These are phyloP conservation scores for Xylaria acuta DNA, from an alignment of 495 filamentous ascomycete genomes.

Conservation along the genomic window DNA sequence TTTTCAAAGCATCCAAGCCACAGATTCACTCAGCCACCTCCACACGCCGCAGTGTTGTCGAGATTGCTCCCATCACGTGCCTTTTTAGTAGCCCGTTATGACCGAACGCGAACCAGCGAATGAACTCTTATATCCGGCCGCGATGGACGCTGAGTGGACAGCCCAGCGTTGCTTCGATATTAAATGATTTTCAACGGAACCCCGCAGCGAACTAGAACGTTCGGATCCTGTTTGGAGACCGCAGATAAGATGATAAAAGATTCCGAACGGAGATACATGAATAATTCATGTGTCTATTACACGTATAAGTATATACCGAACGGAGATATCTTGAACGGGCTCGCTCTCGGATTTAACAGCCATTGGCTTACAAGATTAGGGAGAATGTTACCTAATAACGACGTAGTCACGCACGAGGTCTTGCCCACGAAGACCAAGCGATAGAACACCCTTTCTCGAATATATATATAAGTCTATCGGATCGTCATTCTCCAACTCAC, in stretches of 20 bases:
- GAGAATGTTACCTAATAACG: constrained; percentile 1
- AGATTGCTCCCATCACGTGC: no score
- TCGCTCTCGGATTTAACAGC: constrained; percentile 14
- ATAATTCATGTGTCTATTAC: background rate
- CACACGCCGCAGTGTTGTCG: no score
- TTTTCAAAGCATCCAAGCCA: no score
- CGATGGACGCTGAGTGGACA: background rate
- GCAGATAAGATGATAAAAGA: no score
- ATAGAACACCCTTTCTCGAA: no score
- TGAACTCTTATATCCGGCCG: constrained; percentile 1
- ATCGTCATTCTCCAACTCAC: background rate
- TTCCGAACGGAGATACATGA: no score
- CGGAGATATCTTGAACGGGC: background rate
- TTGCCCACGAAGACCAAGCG: no score
- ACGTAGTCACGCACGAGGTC: background rate
- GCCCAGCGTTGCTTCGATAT: background rate
- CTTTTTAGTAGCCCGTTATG: no score
- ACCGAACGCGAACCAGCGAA: background rate
- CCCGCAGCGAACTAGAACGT: background rate
- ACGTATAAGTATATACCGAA: background rate
- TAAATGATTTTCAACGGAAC: background rate
- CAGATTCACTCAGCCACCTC: no score
- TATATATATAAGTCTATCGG: background rate
- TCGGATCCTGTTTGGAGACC: no score
- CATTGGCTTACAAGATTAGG: no score